Base-by-base conservation (phyloP, 257 asterid genomes). In the Fraxinus cuspidata region DNA sequence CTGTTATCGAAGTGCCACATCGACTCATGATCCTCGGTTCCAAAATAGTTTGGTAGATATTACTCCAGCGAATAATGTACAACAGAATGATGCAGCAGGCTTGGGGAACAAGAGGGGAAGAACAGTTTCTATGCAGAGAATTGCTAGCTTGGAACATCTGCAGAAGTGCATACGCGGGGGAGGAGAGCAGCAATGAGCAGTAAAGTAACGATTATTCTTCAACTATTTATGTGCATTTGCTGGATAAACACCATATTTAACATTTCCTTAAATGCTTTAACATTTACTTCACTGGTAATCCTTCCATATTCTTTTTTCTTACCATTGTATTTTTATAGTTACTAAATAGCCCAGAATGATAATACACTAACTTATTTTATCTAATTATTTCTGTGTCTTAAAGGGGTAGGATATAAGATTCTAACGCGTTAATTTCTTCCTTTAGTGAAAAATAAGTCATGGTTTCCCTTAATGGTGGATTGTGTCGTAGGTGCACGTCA, bases 141-240 rank as follows among this genome's bases (percentile, higher is more conserved):
- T 92, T 77, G 96, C 96, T 63, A 95, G 98, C 88, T 85, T 93
- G 94, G 98, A 95, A 70, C 99, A 93, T 83, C 86, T 92, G 76
- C 96, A 92, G 88, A 91, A 91, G 85, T 93, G 96, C 74, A 91
- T 92, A n/a, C 91, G 91, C 2, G 88, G 92, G 25, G 90, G 77
- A n/a, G 90, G 83, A 60, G 88, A 76, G 40, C 81, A 77, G 40
- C 77, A 53, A 77, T 63, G 35, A 63, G 69, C n/a, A 63, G 16
- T 27, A 58, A 10, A 9, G 28, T 7, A 21, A 1, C 18, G 5
- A 25, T 27, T 27, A 27, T 27, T 63, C 18, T 63, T 63, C n/a
- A 21, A 63, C 69, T 25, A 25, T 12, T 25, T 27, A 63, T 25
- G 34, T 63, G 35, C 69, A 27, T 25, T 11, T 3, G 34, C 34